Evolutionary conservation across 1,284 basidiomycete species (phyloP), one percentile per base, ranked within the genome.

Genomic region (Lentinus polychrous): DNA sequence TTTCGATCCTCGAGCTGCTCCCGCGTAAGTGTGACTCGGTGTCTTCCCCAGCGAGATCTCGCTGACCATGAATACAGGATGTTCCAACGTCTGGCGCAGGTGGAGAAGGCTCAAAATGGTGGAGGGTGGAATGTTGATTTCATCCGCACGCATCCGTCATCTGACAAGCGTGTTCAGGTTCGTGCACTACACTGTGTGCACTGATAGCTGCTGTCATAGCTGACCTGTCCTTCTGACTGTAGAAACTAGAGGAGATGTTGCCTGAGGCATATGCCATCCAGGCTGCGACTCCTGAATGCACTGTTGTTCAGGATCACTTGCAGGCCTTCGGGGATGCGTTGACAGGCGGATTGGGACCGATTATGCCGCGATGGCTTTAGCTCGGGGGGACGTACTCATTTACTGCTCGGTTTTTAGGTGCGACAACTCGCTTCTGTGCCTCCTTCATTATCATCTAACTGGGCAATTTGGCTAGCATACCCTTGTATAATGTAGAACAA

Each of bases 61-160:
- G 36, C 49, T 41, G 52, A 32, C 56, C 10, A n/a, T 43, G 20
- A 34, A 14, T 39, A 22, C 44, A 90, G 86, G 53, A 79, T 91
- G 75, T 89, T 87, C 66, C 59, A 63, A 43, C 78, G 86, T 8
- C 67, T 91, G 47, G 77, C 70, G 0, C 64, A 72, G 45, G 58
- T 79, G 2, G 83, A 87, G 59, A 61, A 66, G 36, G 54, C 58
- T 1, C 60, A 62, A 22, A n/a, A n/a, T n/a, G 27, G 27, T 10
- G 59, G 64, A 7, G 53, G 63, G 2, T 49, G 55, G 7, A 53
- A 55, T 20, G 24, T 78, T 1, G 73, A 77, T 40, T 83, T 90
- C 60, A 58, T 86, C 27, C 66, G 67, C n/a, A 94, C 91, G 0
- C 91, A 94, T 66, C 91, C 91, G 0, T 71, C 80, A 1, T 81